A percentile compares a stretch with the other conserved stretches of the same genome.
Conservation (phyloP, 306 rosid species). For the Phaseolus lunatus region DNA sequence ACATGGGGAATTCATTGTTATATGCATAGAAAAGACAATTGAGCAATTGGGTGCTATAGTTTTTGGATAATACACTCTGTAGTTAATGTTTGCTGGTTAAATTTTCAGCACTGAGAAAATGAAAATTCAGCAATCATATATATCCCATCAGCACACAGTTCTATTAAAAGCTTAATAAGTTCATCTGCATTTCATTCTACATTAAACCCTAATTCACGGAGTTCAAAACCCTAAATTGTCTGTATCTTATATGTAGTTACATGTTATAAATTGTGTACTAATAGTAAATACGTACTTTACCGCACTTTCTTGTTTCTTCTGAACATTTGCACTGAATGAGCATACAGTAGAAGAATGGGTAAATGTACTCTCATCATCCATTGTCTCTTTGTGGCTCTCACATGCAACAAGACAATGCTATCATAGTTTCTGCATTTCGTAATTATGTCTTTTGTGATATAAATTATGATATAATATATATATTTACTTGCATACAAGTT, state of each 20-base stretch:
- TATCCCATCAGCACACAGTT: slow-evolving; percentile 11
- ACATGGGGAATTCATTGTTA: slow-evolving; percentile 25
- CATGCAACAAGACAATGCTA: slow-evolving; percentile 48
- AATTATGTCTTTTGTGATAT: slow-evolving; percentile 22
- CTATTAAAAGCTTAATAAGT: not conserved
- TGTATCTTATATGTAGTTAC: slow-evolving; percentile 24
- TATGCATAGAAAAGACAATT: slow-evolving; percentile 25
- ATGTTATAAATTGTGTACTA: slow-evolving; percentile 4
- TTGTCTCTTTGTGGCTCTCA: slow-evolving; percentile 40
- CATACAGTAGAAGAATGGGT: slow-evolving; percentile 36
- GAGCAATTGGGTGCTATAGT: not conserved
- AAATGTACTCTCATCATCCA: slow-evolving; percentile 33
- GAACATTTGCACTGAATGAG: slow-evolving; percentile 23
- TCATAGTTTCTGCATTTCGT: slow-evolving; percentile 39
- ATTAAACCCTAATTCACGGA: slow-evolving; percentile 51
- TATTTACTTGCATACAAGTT: not conserved
- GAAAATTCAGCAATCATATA: slow-evolving; percentile 29
- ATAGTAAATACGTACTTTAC: slow-evolving; percentile 31
- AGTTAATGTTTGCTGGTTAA: slow-evolving; percentile 14
- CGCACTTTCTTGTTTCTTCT: not conserved
- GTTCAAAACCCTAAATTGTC: slow-evolving; percentile 51
- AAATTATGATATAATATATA: slow-evolving; percentile 14
- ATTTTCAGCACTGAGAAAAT: slow-evolving; percentile 23
- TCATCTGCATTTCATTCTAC: slow-evolving; percentile 27
- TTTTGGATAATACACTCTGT: slow-evolving; percentile 4